A percentile compares a stretch with the other conserved stretches of the same genome.
Evolutionary conservation across 2,329 filamentous ascomycete genomes (phyloP).

Genomic region (Ophiostoma sp.): DNA sequence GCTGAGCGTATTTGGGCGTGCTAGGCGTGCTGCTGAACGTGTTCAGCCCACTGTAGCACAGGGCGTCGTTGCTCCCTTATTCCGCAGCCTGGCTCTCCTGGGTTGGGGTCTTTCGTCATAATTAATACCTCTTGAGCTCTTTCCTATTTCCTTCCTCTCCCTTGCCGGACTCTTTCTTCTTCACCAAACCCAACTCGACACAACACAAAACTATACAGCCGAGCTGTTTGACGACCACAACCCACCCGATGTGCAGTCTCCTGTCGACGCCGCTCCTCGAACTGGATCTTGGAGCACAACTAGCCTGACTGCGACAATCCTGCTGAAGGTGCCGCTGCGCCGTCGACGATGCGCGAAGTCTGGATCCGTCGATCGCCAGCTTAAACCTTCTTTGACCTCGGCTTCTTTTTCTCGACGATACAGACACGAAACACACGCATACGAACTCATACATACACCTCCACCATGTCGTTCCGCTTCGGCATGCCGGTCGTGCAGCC

Average conservation of each 20-base stretch:
- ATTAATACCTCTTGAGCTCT: background rate
- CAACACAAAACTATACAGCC: background rate
- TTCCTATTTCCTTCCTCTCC: background rate
- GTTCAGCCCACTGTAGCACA: constrained; percentile 4
- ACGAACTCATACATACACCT: background rate
- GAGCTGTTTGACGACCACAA: background rate
- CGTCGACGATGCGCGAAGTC: constrained; percentile 7
- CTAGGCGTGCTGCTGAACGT: background rate
- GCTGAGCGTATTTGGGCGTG: background rate
- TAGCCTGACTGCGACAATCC: constrained; percentile 2
- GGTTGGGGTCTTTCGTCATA: constrained; percentile 12
- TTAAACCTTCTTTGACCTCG: background rate
- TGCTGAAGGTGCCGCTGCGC: background rate
- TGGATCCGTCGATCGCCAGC: background rate
- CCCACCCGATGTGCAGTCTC: background rate
- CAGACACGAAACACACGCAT: background rate
- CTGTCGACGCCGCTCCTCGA: background rate
- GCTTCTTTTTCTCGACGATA: background rate
- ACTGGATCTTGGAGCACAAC: background rate
- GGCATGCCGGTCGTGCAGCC: constrained; percentile 15
- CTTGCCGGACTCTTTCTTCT: background rate
- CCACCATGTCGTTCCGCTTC: constrained; percentile 23
- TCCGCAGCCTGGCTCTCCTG: background rate
- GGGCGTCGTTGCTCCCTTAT: background rate
- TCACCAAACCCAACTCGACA: background rate